phyloP scores from a whole-genome alignment of 306 rosid genomes.

The Delonix regia region DNA sequence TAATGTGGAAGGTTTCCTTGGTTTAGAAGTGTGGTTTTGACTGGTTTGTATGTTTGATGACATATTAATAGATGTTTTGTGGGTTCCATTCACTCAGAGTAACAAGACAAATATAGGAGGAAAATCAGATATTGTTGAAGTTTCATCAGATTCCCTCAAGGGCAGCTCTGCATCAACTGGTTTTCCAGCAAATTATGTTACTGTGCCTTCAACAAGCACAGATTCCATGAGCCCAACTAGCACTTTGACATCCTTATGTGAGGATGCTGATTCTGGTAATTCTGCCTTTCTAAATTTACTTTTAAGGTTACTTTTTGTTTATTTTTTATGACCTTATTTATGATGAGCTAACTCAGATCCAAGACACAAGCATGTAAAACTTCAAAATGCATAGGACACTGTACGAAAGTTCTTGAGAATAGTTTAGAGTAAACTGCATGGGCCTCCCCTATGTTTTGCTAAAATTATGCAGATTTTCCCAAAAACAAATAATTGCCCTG shows the following conservation, averaged over 20 bases:
- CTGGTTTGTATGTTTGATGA: conserved; percentile 17
- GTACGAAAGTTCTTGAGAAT: neutral
- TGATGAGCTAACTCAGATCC: neutral
- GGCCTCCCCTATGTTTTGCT: no score
- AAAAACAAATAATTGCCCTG: no score
- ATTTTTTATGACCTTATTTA: conserved; percentile 25
- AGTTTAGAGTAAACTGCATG: no score
- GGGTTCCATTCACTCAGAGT: conserved; percentile 55
- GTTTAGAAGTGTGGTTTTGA: conserved; percentile 11
- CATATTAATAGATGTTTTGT: conserved; percentile 26
- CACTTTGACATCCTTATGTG: conserved; percentile 68
- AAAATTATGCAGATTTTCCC: no score
- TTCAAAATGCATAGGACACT: neutral
- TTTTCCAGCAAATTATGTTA: conserved; percentile 51
- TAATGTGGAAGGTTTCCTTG: neutral
- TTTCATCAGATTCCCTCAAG: conserved; percentile 54
- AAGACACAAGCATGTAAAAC: neutral
- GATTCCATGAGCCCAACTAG: conserved; percentile 85
- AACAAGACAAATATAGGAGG: conserved; percentile 68
- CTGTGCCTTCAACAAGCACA: conserved; percentile 56
- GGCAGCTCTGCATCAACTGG: conserved; percentile 63
- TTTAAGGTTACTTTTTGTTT: conserved; percentile 21
- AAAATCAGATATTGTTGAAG: conserved; percentile 47
- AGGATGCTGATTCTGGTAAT: conserved; percentile 88
- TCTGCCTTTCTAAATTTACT: conserved; percentile 30